Base-by-base conservation (phyloP, 2,329 filamentous ascomycete genomes). In the Ophiostoma sp. region DNA sequence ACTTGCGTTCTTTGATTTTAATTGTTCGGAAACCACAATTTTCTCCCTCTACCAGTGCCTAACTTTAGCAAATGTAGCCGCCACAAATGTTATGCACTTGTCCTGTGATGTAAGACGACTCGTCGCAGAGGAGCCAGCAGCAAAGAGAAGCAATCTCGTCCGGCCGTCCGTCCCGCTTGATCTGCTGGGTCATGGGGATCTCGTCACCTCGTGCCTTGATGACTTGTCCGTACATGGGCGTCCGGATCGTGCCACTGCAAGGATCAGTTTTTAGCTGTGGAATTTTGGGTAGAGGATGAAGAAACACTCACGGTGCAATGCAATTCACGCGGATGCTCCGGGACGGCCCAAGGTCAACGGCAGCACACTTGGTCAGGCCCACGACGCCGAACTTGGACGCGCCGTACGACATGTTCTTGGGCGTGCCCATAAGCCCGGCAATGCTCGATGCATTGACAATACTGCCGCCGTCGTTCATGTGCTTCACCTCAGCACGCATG, bases 101-200 rank as follows among this genome's bases (percentile, higher is more conserved):
- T 15, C 64, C 64, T 22, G 64, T 68, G 39, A 68, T 68, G 64
- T 68, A 68, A 8, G 36, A 50, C 36, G 64, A 68, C 42, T 68
- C 64, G 64, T 68, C 64, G 39, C 64, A 68, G 64, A 68, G 64
- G 7, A 68, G 64, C 64, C 64, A 68, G 64, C 64, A 68, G 42
- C 36, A 45, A 25, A 68, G 64, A 8, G 64, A 68, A 19, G 64
- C 64, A 25, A 50, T 31, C 39, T 68, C 64, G 42, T 68, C 64
- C 5, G 64, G 36, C 19, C 39, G n/a, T 15, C 64, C 64, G 22
- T 68, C 36, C n/a, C 64, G 64, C 39, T 68, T 68, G 36, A 68
- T 68, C 64, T 68, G 64, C 64, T 48, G 64, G 9, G 61, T 45
- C 36, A 66, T 19, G 17, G 61, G 61, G 19, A 66, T 28, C 36